These are phyloP conservation scores for Chrysoporthe austroafricana DNA, from an alignment of 2,329 filamentous ascomycete species.

Conservation along the genomic window DNA sequence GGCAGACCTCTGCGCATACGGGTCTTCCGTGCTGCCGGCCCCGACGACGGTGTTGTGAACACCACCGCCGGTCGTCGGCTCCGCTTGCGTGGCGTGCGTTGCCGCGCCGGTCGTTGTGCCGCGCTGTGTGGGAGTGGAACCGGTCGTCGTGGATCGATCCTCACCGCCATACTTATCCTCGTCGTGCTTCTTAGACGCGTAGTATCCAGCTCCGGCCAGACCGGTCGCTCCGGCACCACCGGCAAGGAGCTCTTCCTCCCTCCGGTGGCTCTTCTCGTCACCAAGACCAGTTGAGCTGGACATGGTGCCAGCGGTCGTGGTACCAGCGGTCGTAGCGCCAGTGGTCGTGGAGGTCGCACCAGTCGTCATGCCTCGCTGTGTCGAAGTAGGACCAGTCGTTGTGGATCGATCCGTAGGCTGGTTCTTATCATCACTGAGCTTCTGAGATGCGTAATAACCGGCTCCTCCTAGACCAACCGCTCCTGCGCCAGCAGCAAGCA, in stretches of 20 bases:
- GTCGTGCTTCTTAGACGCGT: background rate
- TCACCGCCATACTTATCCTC: background rate
- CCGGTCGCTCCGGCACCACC: slow-evolving; percentile 21
- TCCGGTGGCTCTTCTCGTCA: background rate
- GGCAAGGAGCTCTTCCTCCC: slow-evolving; percentile 10
- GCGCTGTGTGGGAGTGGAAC: background rate
- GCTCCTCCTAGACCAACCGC: slow-evolving; percentile 17
- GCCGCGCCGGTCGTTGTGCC: slow-evolving; percentile 1
- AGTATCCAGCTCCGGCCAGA: slow-evolving; percentile 18
- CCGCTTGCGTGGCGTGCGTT: background rate
- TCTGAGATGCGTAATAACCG: slow-evolving; percentile 15
- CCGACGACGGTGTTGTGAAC: slow-evolving; percentile 26
- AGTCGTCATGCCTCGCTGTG: background rate
- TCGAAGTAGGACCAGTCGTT: background rate
- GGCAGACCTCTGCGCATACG: slow-evolving; percentile 1
- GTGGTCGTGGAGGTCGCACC: background rate
- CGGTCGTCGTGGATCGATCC: background rate
- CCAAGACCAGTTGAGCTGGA: background rate
- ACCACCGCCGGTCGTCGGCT: slow-evolving; percentile 5
- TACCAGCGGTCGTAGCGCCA: background rate
- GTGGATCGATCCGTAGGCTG: background rate
- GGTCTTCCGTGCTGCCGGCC: slow-evolving; percentile 18
- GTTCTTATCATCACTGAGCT: slow-evolving; percentile 3
- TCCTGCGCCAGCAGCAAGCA: slow-evolving; percentile 15
- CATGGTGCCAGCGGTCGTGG: background rate